A percentile compares a stretch with the other conserved stretches of the same genome.
These are phyloP conservation scores for Puccinia triticina DNA, from an alignment of 1,284 basidiomycete genomes.

Conservation along the genomic window DNA sequence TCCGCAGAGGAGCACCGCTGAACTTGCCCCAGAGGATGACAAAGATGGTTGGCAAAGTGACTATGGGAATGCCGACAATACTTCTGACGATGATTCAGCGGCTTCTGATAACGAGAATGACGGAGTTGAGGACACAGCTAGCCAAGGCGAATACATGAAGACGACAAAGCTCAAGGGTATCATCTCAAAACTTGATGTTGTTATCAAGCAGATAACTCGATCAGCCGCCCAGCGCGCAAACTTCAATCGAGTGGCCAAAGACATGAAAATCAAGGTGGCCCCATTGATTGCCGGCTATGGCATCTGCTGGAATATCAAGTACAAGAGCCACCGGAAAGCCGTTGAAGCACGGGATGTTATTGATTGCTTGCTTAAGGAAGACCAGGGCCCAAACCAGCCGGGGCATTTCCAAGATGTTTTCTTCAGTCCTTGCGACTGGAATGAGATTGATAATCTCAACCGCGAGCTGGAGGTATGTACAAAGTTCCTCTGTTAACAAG, in stretches of 20 bases:
- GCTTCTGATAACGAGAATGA: background rate
- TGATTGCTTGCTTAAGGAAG: no score
- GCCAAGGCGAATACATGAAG: background rate
- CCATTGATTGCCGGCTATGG: conserved; percentile 1
- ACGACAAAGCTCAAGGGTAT: background rate
- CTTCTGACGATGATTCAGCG: background rate
- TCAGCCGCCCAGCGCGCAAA: no score
- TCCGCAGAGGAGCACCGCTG: background rate
- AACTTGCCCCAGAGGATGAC: background rate
- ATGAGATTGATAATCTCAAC: background rate
- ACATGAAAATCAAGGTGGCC: no score
- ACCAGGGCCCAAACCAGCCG: no score
- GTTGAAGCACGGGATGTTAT: background rate
- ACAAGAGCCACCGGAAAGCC: background rate
- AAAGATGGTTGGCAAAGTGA: no score
- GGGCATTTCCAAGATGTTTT: no score
- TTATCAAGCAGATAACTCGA: background rate
- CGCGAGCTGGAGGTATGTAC: background rate
- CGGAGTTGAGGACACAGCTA: no score
- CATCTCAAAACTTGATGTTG: background rate
- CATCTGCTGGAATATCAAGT: background rate
- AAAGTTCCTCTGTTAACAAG: no score
- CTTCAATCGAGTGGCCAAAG: no score
- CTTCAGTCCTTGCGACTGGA: no score
- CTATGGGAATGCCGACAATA: background rate